Percentiles rank a stretch among this genome's conserved stretches.
These are phyloP conservation scores for Zygotorulaspora florentina DNA, from an alignment of 805 yeast species.

Conservation along the genomic window DNA sequence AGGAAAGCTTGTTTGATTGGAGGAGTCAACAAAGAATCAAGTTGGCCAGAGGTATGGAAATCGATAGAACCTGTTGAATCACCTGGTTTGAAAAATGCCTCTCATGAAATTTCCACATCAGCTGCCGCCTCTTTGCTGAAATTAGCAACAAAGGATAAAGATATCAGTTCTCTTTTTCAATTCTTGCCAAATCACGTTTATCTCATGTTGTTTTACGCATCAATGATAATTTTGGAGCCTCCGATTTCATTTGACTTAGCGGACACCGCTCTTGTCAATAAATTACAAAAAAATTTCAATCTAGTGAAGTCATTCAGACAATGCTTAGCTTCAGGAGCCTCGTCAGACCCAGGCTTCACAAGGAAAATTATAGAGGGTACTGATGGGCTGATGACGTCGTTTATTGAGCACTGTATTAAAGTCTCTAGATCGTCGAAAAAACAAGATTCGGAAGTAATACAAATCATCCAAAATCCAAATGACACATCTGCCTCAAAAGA, in stretches of 20 bases:
- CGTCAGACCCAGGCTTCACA: slow-evolving; percentile 52
- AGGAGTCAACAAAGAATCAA: background rate
- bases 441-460: slow-evolving; percentile 11
- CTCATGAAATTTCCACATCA: slow-evolving; percentile 47
- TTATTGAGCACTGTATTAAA: slow-evolving; percentile 13
- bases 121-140: slow-evolving; percentile 63
- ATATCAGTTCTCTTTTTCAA: slow-evolving; percentile 50
- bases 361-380: slow-evolving; percentile 36
- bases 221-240: slow-evolving; percentile 50
- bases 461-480: slow-evolving; percentile 11
- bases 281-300: slow-evolving; percentile 38
- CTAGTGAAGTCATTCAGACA: slow-evolving; percentile 43
- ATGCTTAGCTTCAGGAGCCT: slow-evolving; percentile 42
- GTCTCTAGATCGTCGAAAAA: slow-evolving; percentile 6
- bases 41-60: slow-evolving; percentile 12
- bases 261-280: slow-evolving; percentile 26
- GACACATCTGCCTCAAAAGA: slow-evolving; percentile 2
- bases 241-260: slow-evolving; percentile 31
- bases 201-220: slow-evolving; percentile 66
- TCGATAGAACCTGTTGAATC: slow-evolving; percentile 2
- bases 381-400: slow-evolving; percentile 18
- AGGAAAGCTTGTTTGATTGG: slow-evolving; percentile 9
- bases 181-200: slow-evolving; percentile 72
- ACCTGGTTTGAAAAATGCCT: slow-evolving; percentile 11
- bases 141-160: slow-evolving; percentile 54